Evolutionary conservation across 2,329 filamentous ascomycete species (phyloP), one percentile per base, ranked within the genome.

Genomic region (Polytolypa hystricis): DNA sequence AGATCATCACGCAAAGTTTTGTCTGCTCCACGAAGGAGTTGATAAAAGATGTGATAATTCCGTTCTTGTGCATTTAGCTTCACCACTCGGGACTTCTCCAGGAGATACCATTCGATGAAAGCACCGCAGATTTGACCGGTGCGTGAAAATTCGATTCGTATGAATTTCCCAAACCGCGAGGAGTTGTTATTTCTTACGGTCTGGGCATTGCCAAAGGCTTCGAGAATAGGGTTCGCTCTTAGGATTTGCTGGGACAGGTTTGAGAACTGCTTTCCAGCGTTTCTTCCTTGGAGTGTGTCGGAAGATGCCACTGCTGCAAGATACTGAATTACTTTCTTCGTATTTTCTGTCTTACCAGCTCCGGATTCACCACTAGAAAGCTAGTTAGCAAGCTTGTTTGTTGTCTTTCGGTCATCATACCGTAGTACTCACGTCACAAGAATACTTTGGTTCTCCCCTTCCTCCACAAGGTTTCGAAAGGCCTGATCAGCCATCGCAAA

Each of bases 251-350:
- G 86, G 0, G 93, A 96, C 7, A 98, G 75, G 41, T 85, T 94
- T 9, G 85, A 82, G 43, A 89, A 75, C 46, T 80, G 71, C 41
- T 66, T 79, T 62, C 64, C 69, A 63, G 68, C 79, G 65, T 59
- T 73, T 55, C 71, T 70, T 2, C 61, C 64, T 39, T 69, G 62
- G 2, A 80, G 72, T 0, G 79, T 78, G 41, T 96, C 89, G 0
- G 84, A 77, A 28, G 84, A 82, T 7, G 91, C 91, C 30, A 98
- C 91, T 1, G 91, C 86, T 10, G 91, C 91, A 29, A 98, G 76
- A 54, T 98, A 98, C 53, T 98, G 93, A 38, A 98, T 98, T 48
- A 98, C 91, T 59, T 98, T 98, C 57, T 98, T 98, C 11, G 91
- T 98, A 56, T 98, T 98, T 58, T 98, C 91, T 0, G 91, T 98